These are phyloP conservation scores for Nelumbo lutea DNA, from an alignment of 164 flowering plant genomes.

Conservation along the genomic window DNA sequence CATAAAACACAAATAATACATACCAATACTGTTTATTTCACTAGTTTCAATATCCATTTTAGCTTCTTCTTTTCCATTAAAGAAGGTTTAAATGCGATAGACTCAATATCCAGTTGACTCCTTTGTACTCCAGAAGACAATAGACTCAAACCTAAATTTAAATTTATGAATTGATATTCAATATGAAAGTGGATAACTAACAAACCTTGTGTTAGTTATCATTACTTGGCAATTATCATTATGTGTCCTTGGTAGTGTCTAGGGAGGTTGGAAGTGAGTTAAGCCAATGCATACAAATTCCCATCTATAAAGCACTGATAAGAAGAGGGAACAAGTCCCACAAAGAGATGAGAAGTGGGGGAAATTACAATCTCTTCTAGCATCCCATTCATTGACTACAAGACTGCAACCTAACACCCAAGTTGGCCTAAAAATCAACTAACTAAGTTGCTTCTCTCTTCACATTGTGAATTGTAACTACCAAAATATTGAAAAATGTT, in stretches of 20 bases:
- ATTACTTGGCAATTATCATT: too few species aligned
- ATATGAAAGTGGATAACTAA: not conserved
- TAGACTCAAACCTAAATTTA: conserved; percentile 59
- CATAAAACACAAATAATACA: conserved; percentile 79
- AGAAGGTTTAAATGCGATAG: conserved; percentile 52
- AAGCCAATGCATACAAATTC: too few species aligned
- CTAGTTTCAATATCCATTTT: conserved; percentile 32
- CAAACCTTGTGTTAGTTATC: too few species aligned
- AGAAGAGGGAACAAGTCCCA: too few species aligned
- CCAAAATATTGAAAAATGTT: too few species aligned
- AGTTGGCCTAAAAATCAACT: not conserved
- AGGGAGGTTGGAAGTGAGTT: too few species aligned
- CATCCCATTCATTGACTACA: not conserved
- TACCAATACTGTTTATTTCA: conserved; percentile 60
- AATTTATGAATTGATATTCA: not conserved
- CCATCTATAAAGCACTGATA: too few species aligned
- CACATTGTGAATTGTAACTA: not conserved
- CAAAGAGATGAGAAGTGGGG: too few species aligned
- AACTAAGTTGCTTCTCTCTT: conserved; percentile 1
- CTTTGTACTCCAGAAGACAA: conserved; percentile 56
- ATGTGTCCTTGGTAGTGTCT: too few species aligned
- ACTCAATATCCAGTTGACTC: conserved; percentile 43
- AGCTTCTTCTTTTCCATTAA: conserved; percentile 44
- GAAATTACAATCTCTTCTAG: too few species aligned
- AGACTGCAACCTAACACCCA: conserved; percentile 6